phyloP scores from a whole-genome alignment of 2,329 filamentous ascomycete species.

The Cryphonectria nitschkei region DNA sequence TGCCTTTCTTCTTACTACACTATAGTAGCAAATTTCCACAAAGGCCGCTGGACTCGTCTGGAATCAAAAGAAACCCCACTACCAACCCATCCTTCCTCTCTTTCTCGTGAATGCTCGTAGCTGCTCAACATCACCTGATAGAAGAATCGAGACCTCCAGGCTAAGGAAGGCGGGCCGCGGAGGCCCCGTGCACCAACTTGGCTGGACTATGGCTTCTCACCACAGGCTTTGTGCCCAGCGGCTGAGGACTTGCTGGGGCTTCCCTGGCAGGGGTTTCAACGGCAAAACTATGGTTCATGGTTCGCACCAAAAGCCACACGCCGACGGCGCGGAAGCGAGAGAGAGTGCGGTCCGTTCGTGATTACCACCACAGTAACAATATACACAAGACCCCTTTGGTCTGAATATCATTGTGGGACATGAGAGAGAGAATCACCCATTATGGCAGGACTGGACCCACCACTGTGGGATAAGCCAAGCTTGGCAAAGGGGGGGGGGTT shows the following conservation, averaged over 20 bases:
- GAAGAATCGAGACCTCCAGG: not conserved
- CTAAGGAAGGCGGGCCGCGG: constrained; percentile 1
- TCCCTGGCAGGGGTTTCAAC: not conserved
- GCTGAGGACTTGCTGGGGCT: not conserved
- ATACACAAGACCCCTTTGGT: not conserved
- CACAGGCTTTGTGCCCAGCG: not conserved
- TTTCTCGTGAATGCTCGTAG: not conserved
- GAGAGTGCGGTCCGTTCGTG: not conserved
- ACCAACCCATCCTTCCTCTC: not conserved
- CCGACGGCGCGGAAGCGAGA: not conserved
- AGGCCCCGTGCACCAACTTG: not conserved
- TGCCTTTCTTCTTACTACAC: not conserved
- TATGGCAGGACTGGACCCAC: not conserved
- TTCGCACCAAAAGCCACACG: not conserved
- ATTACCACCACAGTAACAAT: not conserved
- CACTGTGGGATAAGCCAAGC: not conserved
- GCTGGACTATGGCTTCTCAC: not conserved
- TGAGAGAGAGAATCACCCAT: not conserved
- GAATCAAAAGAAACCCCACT: not conserved
- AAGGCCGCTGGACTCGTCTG: not conserved
- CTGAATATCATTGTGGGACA: not conserved
- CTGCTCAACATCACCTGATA: constrained; percentile 5
- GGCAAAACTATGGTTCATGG: not conserved
- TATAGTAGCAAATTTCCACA: not conserved
- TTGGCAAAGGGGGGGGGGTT: not conserved